Base-by-base conservation (phyloP, 2,329 filamentous ascomycete genomes). In the Fusarium oxysporum region DNA sequence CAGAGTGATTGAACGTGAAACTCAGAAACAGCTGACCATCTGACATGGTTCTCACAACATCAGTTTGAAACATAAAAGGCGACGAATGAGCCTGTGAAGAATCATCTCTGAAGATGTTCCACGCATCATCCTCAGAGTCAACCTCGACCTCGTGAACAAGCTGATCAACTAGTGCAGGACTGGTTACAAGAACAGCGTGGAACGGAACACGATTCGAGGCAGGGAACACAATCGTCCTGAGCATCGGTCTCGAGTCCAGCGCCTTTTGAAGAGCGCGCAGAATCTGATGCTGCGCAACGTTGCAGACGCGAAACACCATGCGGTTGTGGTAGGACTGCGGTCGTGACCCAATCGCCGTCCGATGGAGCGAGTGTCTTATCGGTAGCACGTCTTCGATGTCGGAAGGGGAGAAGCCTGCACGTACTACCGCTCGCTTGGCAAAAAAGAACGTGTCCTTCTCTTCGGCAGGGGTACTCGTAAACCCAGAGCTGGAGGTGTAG, bases 291-390 rank as follows among this genome's bases (percentile, higher is more conserved):
- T 61, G 55, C 19, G 62, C 37, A 37, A 70, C 56, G 47, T 68
- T 62, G 8, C 68, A 63, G 45, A 81, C 59, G 9, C 76, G 75
- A 55, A 82, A 82, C 16, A 79, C 75, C 54, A 82, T 73, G 44
- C 80, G 80, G 59, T 77, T 77, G 44, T 80, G 77, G 65, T 81
- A 82, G 14, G 81, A 81, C 65, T 81, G 80, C 14, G 79, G 78
- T 28, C 81, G 76, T 40, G 72, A 68, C 13, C 81, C 81, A n/a
- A 74, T 64, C 7, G 77, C 78, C 21, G 79, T 78, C 21, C 80
- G 68, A 43, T 78, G 74, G 32, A 82, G 69, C 11, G 77, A 77
- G 40, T 76, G 65, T 23, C 80, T 77, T 41, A 83, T 77, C 4
- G 76, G 68, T 16, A 82, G 68, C 13, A 79, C 59, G 47, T 80